Evolutionary conservation across 1,284 basidiomycete genomes (phyloP).

Genomic region (Austroboletus olivaceoglutinosus): DNA sequence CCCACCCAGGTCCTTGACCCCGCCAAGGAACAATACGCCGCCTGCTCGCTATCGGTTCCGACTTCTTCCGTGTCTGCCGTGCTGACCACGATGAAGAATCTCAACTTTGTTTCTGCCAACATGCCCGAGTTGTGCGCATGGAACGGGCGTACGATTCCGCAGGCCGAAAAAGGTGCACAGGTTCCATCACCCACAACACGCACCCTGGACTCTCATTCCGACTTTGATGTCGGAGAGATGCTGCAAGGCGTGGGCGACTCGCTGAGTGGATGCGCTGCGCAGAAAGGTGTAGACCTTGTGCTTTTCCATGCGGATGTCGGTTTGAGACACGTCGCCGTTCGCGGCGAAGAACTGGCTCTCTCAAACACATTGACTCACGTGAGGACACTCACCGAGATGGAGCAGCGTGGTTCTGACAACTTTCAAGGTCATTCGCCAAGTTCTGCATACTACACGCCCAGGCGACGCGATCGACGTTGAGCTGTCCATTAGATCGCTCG

Average conservation of each 20-base stretch:
- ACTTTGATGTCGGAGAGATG: constrained; percentile 71
- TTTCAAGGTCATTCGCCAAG: constrained; percentile 77
- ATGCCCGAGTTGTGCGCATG: constrained; percentile 47
- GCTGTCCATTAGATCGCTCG: constrained; percentile 52
- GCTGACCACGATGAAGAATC: constrained; percentile 84
- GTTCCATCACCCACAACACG: constrained; percentile 21
- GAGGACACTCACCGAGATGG: constrained; percentile 37
- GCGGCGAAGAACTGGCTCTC: constrained; percentile 81
- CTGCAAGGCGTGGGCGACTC: constrained; percentile 80
- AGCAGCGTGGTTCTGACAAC: constrained; percentile 15
- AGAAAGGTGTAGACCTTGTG: constrained; percentile 82
- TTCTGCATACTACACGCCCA: constrained; percentile 61
- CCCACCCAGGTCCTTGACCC: constrained; percentile 87
- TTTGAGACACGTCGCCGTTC: constrained; percentile 80
- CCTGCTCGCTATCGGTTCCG: constrained; percentile 81
- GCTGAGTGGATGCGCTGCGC: constrained; percentile 79
- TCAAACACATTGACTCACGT: constrained; percentile 83
- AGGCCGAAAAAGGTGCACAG: constrained; percentile 14
- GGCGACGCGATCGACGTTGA: constrained; percentile 90
- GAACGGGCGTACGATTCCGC: constrained; percentile 14
- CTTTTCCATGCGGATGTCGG: constrained; percentile 85
- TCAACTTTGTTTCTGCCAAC: constrained; percentile 88
- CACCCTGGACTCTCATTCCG: constrained; percentile 24
- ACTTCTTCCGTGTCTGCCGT: constrained; percentile 85
- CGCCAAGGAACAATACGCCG: constrained; percentile 88